Conservation (phyloP, 495 filamentous ascomycete genomes). For the Massariosphaeria phaeospora region DNA sequence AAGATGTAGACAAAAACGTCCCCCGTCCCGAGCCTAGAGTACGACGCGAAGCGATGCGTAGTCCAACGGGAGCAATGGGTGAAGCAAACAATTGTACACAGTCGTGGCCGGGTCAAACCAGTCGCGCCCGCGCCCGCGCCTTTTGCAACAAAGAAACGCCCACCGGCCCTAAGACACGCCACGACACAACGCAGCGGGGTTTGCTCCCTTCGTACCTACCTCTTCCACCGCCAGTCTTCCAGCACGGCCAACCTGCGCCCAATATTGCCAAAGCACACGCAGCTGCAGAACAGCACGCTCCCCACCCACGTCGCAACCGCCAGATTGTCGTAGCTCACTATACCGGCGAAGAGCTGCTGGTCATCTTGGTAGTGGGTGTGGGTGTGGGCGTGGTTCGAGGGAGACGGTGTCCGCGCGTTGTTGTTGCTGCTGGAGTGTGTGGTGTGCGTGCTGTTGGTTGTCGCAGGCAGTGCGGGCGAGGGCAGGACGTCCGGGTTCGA, state of each 20-base stretch:
- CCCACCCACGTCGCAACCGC: conserved; percentile 82
- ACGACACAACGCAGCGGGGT: background rate
- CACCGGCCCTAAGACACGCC: background rate
- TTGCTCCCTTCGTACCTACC: background rate
- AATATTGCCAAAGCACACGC: conserved; percentile 94
- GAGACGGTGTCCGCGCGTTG: too few relatives aligned
- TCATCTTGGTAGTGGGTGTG: conserved; percentile 4
- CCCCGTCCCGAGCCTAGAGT: too few relatives aligned
- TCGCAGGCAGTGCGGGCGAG: conserved; percentile 44
- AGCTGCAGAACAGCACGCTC: conserved; percentile 88
- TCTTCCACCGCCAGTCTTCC: conserved; percentile 14
- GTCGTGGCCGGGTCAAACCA: too few relatives aligned
- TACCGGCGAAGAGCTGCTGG: conserved; percentile 49
- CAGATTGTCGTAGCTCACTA: conserved; percentile 67
- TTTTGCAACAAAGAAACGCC: background rate
- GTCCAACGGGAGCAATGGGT: too few relatives aligned
- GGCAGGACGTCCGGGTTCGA: conserved; percentile 75
- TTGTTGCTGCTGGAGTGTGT: too few relatives aligned
- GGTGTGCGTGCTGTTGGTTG: conserved; percentile 14
- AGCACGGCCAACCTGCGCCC: conserved; percentile 62
- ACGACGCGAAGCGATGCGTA: too few relatives aligned
- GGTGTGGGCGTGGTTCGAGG: conserved; percentile 16
- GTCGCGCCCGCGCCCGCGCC: background rate
- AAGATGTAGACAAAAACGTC: too few relatives aligned
- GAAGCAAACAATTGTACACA: too few relatives aligned